These are phyloP conservation scores for Exophiala lecanii-corni DNA, from an alignment of 2,329 filamentous ascomycete species.

Conservation along the genomic window DNA sequence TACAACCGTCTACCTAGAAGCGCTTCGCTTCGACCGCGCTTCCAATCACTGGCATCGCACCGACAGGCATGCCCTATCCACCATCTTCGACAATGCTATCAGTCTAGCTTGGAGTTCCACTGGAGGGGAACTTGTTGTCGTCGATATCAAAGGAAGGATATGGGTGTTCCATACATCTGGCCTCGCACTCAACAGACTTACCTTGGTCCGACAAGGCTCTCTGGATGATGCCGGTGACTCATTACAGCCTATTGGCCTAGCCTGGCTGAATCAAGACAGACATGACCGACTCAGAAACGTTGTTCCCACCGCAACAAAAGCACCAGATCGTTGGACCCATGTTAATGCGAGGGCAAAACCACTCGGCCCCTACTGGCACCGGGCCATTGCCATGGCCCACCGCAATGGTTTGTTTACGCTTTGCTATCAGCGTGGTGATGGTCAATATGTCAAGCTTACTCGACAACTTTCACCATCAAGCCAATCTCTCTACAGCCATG, in stretches of 20 bases:
- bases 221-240: constrained; percentile 69
- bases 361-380: constrained; percentile 69
- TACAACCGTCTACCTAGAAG: constrained; percentile 19
- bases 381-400: constrained; percentile 71
- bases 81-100: constrained; percentile 36
- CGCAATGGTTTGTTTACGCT: constrained; percentile 69
- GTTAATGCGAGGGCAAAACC: constrained; percentile 62
- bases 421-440: constrained; percentile 70
- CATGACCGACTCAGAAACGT: constrained; percentile 30
- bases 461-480: constrained; percentile 26
- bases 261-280: constrained; percentile 69
- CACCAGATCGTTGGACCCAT: constrained; percentile 62
- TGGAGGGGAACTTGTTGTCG: constrained; percentile 73
- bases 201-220: constrained; percentile 57
- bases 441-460: constrained; percentile 62
- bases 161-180: constrained; percentile 64
- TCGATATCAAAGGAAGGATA: constrained; percentile 74
- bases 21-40: constrained; percentile 14
- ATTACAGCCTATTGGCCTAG: constrained; percentile 72
- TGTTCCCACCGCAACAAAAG: constrained; percentile 50
- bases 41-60: constrained; percentile 16
- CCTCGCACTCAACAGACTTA: constrained; percentile 68
- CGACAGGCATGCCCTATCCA: constrained; percentile 15
- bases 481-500: constrained; percentile 20
- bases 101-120: constrained; percentile 79